A percentile compares a stretch with the other conserved stretches of the same genome.
Conservation (phyloP, 1,284 basidiomycete genomes). For the Neotropicomus parvogracilis region DNA sequence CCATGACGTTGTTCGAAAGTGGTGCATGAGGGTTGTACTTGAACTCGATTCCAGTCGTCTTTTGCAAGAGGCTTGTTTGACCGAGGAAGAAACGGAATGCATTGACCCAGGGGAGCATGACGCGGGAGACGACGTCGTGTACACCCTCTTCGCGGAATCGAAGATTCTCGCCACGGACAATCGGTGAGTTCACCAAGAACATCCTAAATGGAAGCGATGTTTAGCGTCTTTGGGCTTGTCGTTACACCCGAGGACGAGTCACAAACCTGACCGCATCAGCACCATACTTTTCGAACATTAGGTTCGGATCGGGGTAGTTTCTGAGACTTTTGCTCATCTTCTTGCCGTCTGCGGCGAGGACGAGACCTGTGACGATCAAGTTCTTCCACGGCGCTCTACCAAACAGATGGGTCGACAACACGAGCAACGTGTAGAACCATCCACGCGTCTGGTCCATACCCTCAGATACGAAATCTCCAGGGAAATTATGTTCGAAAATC, state of each 20-base stretch:
- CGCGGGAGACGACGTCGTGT: conserved; percentile 91
- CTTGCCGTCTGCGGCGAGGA: conserved; percentile 95
- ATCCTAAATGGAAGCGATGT: conserved; percentile 52
- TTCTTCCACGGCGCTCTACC: conserved; percentile 97
- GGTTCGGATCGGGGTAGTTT: conserved; percentile 97
- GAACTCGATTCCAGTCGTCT: conserved; percentile 78
- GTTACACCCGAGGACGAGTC: background rate
- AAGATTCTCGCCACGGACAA: conserved; percentile 96
- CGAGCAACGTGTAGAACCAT: conserved; percentile 99
- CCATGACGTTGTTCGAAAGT: conserved; percentile 94
- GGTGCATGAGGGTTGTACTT: conserved; percentile 84
- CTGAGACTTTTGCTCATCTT: conserved; percentile 99
- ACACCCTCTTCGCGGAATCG: conserved; percentile 98
- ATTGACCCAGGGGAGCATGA: conserved; percentile 98
- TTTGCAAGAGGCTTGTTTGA: conserved; percentile 88
- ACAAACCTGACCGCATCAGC: conserved; percentile 89
- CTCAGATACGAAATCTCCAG: conserved; percentile 98
- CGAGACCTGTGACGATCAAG: conserved; percentile 92
- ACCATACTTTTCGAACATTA: conserved; percentile 90
- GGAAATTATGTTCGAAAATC: conserved; percentile 79
- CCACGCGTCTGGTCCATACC: conserved; percentile 95
- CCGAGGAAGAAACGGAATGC: conserved; percentile 99
- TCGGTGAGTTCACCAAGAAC: conserved; percentile 98
- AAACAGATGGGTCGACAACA: conserved; percentile 93
- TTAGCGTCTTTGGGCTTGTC: background rate